Evolutionary conservation across 1,284 basidiomycete species (phyloP), one percentile per base, ranked within the genome.

Genomic region (Ustilago loliicola): DNA sequence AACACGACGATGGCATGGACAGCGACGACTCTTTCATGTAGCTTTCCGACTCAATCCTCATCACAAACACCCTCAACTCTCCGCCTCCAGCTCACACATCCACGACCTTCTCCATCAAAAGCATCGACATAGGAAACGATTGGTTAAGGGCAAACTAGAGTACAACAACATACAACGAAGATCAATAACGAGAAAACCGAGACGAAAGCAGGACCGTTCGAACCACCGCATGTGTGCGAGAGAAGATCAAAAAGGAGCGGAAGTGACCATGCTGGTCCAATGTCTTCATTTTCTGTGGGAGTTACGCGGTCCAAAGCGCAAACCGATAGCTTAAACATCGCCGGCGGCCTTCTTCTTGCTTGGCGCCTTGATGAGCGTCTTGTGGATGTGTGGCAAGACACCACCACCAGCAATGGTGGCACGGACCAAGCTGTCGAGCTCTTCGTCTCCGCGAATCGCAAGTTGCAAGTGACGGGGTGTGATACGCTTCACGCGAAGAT

Each of bases 341-440:
- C 66, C 64, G 32, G 61, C 62, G 19, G 71, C 79, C 72, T 71
- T 72, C 74, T 81, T 81, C 67, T 80, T 80, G 68, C 63, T 75
- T 27, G 71, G 68, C 54, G 77, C 67, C 68, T 81, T 81, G 74
- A 80, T 79, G 38, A 81, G 73, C 55, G 81, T 81, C 91, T 96
- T 96, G 91, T 98, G 95, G 85, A 98, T 98, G 89, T 97, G 96
- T 15, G 95, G 95, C 80, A 98, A 87, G 3, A 98, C 95, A 90
- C 95, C 95, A 89, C 93, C 93, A 72, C 94, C 93, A 17, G 89
- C 88, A 68, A 90, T 90, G 45, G 89, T 90, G 51, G 89, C 89
- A 62, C 88, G 86, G 72, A 90, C 88, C 63, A 90, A 83, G 42
- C 88, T 84, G 83, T 90, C 88, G 10, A 96, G 91, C 84, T 94